These are phyloP conservation scores for Dimargaris cristalligena DNA, from an alignment of 192 early-diverging fungal genomes.

Conservation along the genomic window DNA sequence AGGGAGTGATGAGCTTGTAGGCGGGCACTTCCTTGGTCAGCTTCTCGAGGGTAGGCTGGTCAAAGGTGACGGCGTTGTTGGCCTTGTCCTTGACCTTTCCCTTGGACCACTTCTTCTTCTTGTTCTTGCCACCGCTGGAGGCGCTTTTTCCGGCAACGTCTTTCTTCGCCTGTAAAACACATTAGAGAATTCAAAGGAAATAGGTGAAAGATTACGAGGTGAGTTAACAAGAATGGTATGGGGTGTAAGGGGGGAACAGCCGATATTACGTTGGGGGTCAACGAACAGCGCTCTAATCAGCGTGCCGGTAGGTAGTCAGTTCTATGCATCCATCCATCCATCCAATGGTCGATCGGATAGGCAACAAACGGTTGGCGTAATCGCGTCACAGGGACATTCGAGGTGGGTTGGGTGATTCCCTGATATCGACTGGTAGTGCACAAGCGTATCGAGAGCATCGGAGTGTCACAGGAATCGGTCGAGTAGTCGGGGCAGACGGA, in stretches of 20 bases:
- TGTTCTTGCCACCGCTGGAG: conserved; percentile 12
- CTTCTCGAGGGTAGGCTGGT: conserved; percentile 95
- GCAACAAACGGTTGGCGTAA: too few relatives aligned
- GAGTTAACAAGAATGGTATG: neutral
- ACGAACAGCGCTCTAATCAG: neutral
- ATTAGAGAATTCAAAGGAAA: neutral
- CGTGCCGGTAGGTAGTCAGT: neutral
- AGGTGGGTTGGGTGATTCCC: neutral
- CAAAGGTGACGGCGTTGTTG: conserved; percentile 97
- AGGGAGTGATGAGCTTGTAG: conserved; percentile 98
- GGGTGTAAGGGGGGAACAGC: too few relatives aligned
- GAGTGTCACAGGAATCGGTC: neutral
- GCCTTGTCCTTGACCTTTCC: conserved; percentile 99
- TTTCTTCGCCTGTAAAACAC: conserved; percentile 2
- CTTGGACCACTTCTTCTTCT: conserved; percentile 98
- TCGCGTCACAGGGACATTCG: too few relatives aligned
- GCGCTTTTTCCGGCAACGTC: neutral
- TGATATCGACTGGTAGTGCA: neutral
- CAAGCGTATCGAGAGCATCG: neutral
- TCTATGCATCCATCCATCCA: neutral
- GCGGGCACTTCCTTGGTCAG: conserved; percentile 99
- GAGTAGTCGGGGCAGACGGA: neutral
- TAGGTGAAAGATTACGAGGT: neutral
- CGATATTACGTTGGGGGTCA: neutral
- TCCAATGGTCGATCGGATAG: neutral